Evolutionary conservation across 306 rosid genomes (phyloP), one percentile per base, ranked within the genome.

Genomic region (Potentilla sterilis): DNA sequence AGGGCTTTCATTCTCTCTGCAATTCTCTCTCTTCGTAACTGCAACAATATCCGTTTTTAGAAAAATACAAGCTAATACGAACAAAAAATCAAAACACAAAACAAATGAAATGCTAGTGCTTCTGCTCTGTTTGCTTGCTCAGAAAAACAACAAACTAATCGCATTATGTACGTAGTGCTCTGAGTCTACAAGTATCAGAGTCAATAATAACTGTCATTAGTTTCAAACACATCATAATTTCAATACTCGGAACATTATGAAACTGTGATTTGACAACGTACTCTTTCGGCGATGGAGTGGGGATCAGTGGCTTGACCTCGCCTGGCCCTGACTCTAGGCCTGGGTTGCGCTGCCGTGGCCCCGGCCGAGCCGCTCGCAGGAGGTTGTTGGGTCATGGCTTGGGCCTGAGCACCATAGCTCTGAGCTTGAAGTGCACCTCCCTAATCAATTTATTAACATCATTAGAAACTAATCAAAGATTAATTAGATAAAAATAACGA

Each of bases 291-390:
- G 65, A 96, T 96, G 78, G 98, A 92, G 83, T 96, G 99, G 48
- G 99, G 99, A 72, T 96, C 99, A 42, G 99, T 96, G 40, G 99
- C 99, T 83, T 96, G 99, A 40, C 99, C 99, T 74, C 99, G 81
- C 61, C 99, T 79, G 2, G 99, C 99, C 80, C 99, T 89, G 13
- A 96, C 91, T 83, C 90, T 88, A 77, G 88, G 99, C n/a, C 87
- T 90, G 4, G 99, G 89, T 72, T 90, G 99, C 21, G 88, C 92
- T 35, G 96, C 87, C 1, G 82, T 63, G 18, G 80, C 81, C 13
- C 84, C 90, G 4, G 62, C 57, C 16, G 89, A 81, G 0, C 84
- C 88, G 43, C 80, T 74, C 0, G 67, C 87, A 46, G 89, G 87
- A 72, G 82, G 69, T 44, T 86, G 97, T 80, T 28, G 28, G 28